Evolutionary conservation across 495 filamentous ascomycete species (phyloP), one percentile per base, ranked within the genome.

Genomic region (Podospora fimiseda): DNA sequence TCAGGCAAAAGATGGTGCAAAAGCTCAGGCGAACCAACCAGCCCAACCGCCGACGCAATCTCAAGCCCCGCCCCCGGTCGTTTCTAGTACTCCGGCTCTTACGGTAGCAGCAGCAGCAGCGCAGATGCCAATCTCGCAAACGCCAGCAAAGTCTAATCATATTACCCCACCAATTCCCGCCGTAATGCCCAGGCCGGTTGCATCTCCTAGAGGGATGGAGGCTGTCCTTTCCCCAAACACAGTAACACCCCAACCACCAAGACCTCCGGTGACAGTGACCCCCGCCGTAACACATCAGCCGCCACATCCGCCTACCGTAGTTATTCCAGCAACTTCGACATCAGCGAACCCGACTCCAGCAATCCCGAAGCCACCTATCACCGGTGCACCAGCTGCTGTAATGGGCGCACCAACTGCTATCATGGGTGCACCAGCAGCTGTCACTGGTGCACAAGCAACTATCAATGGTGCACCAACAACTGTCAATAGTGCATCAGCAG

Each of bases 101-200:
- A 11, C 48, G 5, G 51, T 52, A 57, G 15, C 56, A 27, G 53
- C 57, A 30, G 18, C 51, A 43, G 57, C 59, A 43, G 60, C 30
- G 52, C 66, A 55, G 9, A 19, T 39, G 11, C n/a, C 59, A 18
- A 43, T 52, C 16, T 19, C 56, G 5, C 66, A 67, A n/a, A 5
- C 39, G 15, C 14, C 6, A 36, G 22, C 9, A 21, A 45, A 27
- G 57, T 67, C n/a, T 67, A 66, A 36, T 64, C 68, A 11, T 50
- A 51, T 70, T 49, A 61, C 67, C 2, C 64, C 70, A 7, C 60
- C 70, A 11, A 41, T 67, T 2, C 62, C 68, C 7, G 70, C 75
- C 3, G 22, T 56, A 14, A 40, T 19, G 1, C 48, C 59, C 2
- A 58, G 59, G 20, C 59, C 60, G 5, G 55, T 52, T 19, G 58